Conservation (phyloP, 352 stramenopile genomes). For the Phytophthora pinifolia region DNA sequence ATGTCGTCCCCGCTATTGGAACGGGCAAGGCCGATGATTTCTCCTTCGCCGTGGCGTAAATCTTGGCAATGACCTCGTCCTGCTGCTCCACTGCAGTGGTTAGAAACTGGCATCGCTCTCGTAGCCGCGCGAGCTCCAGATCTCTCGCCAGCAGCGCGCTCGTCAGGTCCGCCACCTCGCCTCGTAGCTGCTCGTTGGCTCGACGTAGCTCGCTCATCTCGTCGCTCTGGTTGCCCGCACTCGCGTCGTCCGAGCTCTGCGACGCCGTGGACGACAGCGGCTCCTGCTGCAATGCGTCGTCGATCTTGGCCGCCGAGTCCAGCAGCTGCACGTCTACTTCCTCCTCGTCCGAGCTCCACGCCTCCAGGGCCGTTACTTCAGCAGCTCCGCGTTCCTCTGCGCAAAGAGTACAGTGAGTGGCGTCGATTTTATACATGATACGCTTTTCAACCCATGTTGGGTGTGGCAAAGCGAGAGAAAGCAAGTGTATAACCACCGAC, state of each 20-base stretch:
- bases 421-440: no score
- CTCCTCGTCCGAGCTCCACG: slow-evolving; percentile 23
- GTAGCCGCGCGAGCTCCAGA: slow-evolving; percentile 66
- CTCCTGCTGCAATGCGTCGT: slow-evolving; percentile 18
- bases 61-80: slow-evolving; percentile 78
- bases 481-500: no score
- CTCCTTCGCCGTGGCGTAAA: slow-evolving; percentile 49
- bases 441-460: no score
- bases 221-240: slow-evolving; percentile 3
- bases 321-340: slow-evolving; percentile 29
- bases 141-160: slow-evolving; percentile 72
- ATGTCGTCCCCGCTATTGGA: not conserved
- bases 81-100: slow-evolving; percentile 67
- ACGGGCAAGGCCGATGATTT: slow-evolving; percentile 7
- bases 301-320: slow-evolving; percentile 28
- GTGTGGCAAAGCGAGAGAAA: no score
- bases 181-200: slow-evolving; percentile 52
- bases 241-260: slow-evolving; percentile 13
- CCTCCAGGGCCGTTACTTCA: not conserved
- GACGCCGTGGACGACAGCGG: slow-evolving; percentile 24
- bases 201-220: slow-evolving; percentile 30
- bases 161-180: slow-evolving; percentile 61
- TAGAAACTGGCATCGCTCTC: slow-evolving; percentile 67
- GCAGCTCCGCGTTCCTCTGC: not conserved
- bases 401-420: not conserved